Percentiles rank a stretch among this genome's conserved stretches.
These are phyloP conservation scores for Erucastrum elatum DNA, from an alignment of 345 rosid species.

Conservation along the genomic window DNA sequence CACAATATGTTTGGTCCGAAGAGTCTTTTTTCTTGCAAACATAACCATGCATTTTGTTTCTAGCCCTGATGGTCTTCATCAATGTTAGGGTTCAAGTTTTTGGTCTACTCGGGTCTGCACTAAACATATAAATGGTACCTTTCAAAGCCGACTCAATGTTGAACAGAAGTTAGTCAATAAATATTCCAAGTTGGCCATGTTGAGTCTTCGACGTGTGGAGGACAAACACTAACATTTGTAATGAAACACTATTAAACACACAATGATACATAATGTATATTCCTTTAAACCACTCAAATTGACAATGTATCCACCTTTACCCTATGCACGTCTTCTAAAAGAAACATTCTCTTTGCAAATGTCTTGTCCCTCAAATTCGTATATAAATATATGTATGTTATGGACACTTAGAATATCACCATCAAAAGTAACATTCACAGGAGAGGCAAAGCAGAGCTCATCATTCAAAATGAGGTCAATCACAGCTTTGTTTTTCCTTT, in stretches of 20 bases:
- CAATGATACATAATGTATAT: background rate
- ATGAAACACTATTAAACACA: background rate
- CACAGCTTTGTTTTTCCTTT: constrained; percentile 31
- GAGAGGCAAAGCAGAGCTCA: constrained; percentile 4
- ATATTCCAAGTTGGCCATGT: background rate
- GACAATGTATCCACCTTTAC: background rate
- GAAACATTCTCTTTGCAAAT: constrained; percentile 9
- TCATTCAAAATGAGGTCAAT: constrained; percentile 17
- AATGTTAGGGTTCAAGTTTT: background rate
- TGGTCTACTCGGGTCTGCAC: background rate
- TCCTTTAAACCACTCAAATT: background rate
- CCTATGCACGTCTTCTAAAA: constrained; percentile 4
- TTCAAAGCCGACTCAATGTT: background rate
- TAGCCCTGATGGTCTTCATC: background rate
- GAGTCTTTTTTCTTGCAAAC: background rate
- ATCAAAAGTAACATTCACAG: background rate
- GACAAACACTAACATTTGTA: background rate
- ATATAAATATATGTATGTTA: constrained; percentile 26
- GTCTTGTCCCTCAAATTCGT: background rate
- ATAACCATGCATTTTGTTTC: background rate
- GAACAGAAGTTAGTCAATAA: background rate
- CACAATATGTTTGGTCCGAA: background rate
- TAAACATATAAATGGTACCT: background rate
- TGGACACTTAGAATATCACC: background rate
- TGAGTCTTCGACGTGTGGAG: constrained; percentile 22